Conservation (phyloP, 2,329 filamentous ascomycete genomes). For the Monosporascus cannonballus region DNA sequence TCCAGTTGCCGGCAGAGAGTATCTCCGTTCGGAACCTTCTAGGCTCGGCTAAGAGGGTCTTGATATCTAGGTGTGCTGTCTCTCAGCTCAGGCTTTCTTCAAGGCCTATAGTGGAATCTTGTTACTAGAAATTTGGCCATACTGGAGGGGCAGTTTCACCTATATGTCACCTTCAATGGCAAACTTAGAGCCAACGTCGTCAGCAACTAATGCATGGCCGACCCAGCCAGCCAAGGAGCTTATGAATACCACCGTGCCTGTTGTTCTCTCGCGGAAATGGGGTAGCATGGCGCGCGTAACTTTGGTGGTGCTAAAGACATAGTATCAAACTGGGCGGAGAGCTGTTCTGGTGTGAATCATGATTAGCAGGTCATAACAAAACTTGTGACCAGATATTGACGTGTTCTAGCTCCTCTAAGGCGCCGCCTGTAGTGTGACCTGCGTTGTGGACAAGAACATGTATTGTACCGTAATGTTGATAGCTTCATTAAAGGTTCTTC, state of each 20-base stretch:
- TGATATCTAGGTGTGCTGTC: constrained; percentile 9
- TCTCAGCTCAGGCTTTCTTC: constrained; percentile 10
- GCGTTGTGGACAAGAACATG: constrained; percentile 15
- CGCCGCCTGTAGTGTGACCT: constrained; percentile 5
- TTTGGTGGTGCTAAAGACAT: constrained; percentile 11
- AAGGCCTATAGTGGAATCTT: constrained; percentile 5
- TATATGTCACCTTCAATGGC: constrained; percentile 8
- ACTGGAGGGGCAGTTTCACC: background rate
- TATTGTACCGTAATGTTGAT: constrained; percentile 11
- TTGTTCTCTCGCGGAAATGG: constrained; percentile 6
- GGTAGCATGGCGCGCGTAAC: constrained; percentile 11
- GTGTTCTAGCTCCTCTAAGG: constrained; percentile 13
- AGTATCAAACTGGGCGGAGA: constrained; percentile 10
- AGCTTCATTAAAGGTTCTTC: constrained; percentile 9
- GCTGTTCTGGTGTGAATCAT: constrained; percentile 1
- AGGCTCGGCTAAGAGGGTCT: constrained; percentile 12
- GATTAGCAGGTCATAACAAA: background rate
- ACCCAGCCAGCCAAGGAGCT: constrained; percentile 10
- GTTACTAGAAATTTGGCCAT: background rate
- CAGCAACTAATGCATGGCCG: constrained; percentile 7
- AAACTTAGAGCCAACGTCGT: constrained; percentile 13
- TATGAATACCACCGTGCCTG: constrained; percentile 13
- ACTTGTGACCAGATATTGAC: background rate
- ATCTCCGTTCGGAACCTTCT: constrained; percentile 11
- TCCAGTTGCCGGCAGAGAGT: constrained; percentile 6